phyloP scores from a whole-genome alignment of 495 filamentous ascomycete genomes.

The Aspergillus indologenus region DNA sequence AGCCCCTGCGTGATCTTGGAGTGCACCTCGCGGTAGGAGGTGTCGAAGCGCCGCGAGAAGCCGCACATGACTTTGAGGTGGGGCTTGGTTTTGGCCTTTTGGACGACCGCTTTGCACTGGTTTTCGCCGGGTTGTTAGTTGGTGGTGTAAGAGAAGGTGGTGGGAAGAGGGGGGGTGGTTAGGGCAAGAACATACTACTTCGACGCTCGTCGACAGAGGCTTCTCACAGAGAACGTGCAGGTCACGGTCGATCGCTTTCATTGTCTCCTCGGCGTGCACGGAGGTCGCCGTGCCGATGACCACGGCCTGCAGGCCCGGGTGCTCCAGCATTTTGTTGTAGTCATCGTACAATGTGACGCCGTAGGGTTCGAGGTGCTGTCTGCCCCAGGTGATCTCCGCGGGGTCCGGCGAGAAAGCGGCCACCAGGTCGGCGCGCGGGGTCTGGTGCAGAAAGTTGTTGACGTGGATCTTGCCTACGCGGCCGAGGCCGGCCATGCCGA shows the following conservation, averaged over 20 bases:
- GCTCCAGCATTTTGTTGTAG: slow-evolving; percentile 49
- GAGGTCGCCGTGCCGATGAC: slow-evolving; percentile 45
- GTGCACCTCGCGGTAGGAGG: slow-evolving; percentile 50
- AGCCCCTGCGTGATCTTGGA: slow-evolving; percentile 41
- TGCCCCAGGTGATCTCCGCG: slow-evolving; percentile 25
- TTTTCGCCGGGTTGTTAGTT: background rate
- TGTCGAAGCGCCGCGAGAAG: slow-evolving; percentile 56
- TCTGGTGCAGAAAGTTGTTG: slow-evolving; percentile 39
- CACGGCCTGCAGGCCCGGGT: slow-evolving; percentile 46
- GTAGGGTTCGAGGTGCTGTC: slow-evolving; percentile 34
- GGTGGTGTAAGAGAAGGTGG: background rate
- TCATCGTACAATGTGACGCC: slow-evolving; percentile 39
- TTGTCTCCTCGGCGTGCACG: slow-evolving; percentile 47
- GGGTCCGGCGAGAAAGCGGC: slow-evolving; percentile 41
- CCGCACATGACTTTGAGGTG: slow-evolving; percentile 56
- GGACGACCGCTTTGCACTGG: slow-evolving; percentile 21
- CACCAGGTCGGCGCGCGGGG: slow-evolving; percentile 44
- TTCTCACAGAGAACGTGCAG: slow-evolving; percentile 54
- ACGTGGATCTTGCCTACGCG: slow-evolving; percentile 50
- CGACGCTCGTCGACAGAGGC: slow-evolving; percentile 39
- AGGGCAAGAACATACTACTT: slow-evolving; percentile 34
- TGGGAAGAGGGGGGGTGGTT: background rate
- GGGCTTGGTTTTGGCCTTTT: slow-evolving; percentile 23
- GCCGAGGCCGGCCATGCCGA: slow-evolving; percentile 47
- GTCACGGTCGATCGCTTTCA: slow-evolving; percentile 44